Evolutionary conservation across 2,329 filamentous ascomycete genomes (phyloP).

Genomic region (Ramularia collo-cygni): DNA sequence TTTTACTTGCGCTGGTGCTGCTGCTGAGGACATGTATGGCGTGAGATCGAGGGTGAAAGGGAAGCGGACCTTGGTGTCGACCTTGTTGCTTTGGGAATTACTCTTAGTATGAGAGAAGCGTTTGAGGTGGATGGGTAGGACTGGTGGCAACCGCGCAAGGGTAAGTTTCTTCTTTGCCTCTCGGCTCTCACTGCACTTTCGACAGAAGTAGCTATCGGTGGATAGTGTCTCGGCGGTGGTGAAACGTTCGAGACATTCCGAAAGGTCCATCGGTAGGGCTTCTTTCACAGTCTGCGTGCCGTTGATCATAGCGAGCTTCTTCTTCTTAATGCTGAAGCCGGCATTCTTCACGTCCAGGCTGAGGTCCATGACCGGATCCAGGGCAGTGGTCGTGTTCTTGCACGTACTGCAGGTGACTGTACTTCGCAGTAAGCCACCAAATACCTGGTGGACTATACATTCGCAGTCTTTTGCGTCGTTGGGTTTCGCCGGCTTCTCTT

Average conservation of each 20-base stretch:
- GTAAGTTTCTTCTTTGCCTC: slow-evolving; percentile 78
- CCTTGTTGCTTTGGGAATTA: slow-evolving; percentile 76
- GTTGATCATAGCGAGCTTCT: slow-evolving; percentile 44
- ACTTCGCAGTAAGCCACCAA: slow-evolving; percentile 85
- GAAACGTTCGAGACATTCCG: slow-evolving; percentile 74
- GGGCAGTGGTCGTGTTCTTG: slow-evolving; percentile 69
- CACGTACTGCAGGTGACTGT: slow-evolving; percentile 89
- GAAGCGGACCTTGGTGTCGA: slow-evolving; percentile 80
- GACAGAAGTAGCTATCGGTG: slow-evolving; percentile 76
- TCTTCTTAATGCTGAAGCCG: slow-evolving; percentile 54
- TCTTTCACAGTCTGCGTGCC: slow-evolving; percentile 29
- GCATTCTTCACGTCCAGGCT: slow-evolving; percentile 73
- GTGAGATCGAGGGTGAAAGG: slow-evolving; percentile 83
- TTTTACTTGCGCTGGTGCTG: slow-evolving; percentile 32
- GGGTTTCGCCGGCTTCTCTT: slow-evolving; percentile 24
- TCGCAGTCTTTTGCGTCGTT: slow-evolving; percentile 50
- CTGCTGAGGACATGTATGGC: slow-evolving; percentile 60
- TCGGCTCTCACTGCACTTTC: slow-evolving; percentile 65
- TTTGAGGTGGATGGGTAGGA: slow-evolving; percentile 88
- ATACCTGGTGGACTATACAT: slow-evolving; percentile 90
- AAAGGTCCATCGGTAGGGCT: slow-evolving; percentile 33
- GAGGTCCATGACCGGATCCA: slow-evolving; percentile 86
- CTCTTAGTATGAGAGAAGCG: slow-evolving; percentile 29
- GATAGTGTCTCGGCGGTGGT: slow-evolving; percentile 70
- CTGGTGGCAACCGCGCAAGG: slow-evolving; percentile 78